A percentile compares a stretch with the other conserved stretches of the same genome.
Conservation (phyloP, 306 rosid genomes). For the Acacia confusa region DNA sequence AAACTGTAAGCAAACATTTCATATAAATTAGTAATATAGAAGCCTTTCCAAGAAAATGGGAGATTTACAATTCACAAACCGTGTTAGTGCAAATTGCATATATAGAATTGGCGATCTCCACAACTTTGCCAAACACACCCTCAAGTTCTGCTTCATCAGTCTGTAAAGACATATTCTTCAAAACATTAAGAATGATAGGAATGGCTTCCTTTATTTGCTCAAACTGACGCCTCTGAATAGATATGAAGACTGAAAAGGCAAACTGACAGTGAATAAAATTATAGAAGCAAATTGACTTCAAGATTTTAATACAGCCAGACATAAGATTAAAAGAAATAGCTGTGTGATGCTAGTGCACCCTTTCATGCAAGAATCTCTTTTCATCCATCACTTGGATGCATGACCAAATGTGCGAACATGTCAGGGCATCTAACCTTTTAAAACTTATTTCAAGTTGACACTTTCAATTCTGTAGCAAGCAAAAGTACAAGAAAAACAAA, state of each 20-base stretch:
- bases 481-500: not conserved
- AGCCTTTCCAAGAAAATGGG: slow-evolving; percentile 23
- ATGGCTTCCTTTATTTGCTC: slow-evolving; percentile 69
- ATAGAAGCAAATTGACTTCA: slow-evolving; percentile 24
- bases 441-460: slow-evolving; percentile 16
- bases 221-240: slow-evolving; percentile 78
- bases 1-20: slow-evolving; percentile 16
- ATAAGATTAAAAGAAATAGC: not conserved
- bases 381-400: not conserved
- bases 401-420: not conserved
- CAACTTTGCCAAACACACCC: slow-evolving; percentile 52
- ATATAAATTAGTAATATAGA: slow-evolving; percentile 25
- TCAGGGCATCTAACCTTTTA: not conserved
- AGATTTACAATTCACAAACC: slow-evolving; percentile 51
- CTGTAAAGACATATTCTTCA: slow-evolving; percentile 58
- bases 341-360: not conserved
- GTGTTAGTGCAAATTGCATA: slow-evolving; percentile 54
- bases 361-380: slow-evolving; percentile 1
- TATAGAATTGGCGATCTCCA: slow-evolving; percentile 69
- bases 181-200: slow-evolving; percentile 70
- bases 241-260: slow-evolving; percentile 61
- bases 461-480: slow-evolving; percentile 11
- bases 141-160: slow-evolving; percentile 53
- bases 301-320: slow-evolving; percentile 19
- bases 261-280: slow-evolving; percentile 26